A percentile compares a stretch with the other conserved stretches of the same genome.
Evolutionary conservation across 345 rosid genomes (phyloP).

Genomic region (Murraya paniculata): DNA sequence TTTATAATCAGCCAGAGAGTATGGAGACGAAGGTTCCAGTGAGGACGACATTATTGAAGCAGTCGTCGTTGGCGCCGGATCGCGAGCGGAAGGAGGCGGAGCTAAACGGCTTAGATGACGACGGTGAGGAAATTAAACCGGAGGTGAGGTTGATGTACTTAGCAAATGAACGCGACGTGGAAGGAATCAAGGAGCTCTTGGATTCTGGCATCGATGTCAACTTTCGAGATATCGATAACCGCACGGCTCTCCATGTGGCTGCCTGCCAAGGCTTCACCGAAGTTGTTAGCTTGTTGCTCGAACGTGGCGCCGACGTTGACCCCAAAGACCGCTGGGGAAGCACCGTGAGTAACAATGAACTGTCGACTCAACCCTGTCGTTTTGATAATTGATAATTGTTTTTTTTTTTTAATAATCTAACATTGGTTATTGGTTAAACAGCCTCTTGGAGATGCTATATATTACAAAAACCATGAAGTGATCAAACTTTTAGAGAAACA

Average conservation of each 20-base stretch:
- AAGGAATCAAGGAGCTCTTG: slow-evolving; percentile 61
- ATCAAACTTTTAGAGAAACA: slow-evolving; percentile 71
- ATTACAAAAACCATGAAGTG: slow-evolving; percentile 73
- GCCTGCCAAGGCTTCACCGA: slow-evolving; percentile 77
- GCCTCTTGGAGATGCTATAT: slow-evolving; percentile 94
- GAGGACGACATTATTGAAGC: slow-evolving; percentile 56
- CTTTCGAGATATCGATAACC: slow-evolving; percentile 75
- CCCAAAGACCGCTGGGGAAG: slow-evolving; percentile 91
- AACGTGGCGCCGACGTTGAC: slow-evolving; percentile 54
- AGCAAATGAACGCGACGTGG: slow-evolving; percentile 71
- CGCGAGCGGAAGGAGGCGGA: slow-evolving; percentile 36
- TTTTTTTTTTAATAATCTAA: slow-evolving; percentile 10
- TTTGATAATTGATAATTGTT: not conserved
- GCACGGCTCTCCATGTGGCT: slow-evolving; percentile 88
- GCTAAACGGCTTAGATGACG: slow-evolving; percentile 25
- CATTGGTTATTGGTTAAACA: slow-evolving; percentile 38
- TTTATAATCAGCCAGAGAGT: not conserved
- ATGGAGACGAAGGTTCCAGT: slow-evolving; percentile 55
- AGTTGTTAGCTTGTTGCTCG: slow-evolving; percentile 56
- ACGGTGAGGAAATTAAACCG: slow-evolving; percentile 38
- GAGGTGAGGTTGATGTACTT: slow-evolving; percentile 71
- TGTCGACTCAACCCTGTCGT: not conserved
- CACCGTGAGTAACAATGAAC: slow-evolving; percentile 52
- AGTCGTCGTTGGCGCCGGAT: slow-evolving; percentile 80
- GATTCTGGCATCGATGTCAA: slow-evolving; percentile 70